These are phyloP conservation scores for Cytospora schulzeri DNA, from an alignment of 2,329 filamentous ascomycete species.

Conservation along the genomic window DNA sequence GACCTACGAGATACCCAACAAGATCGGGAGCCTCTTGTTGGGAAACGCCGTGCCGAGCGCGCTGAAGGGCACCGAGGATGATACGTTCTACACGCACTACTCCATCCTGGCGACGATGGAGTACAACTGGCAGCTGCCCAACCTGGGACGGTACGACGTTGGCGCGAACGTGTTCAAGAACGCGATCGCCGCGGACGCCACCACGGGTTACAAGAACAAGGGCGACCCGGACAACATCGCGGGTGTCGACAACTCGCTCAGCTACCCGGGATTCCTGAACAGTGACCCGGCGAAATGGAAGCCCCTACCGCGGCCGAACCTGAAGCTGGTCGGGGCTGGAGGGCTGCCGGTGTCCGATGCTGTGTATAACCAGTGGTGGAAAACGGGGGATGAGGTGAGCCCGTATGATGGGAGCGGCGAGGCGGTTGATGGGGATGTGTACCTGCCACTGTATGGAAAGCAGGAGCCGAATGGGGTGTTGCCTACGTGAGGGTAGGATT, in stretches of 20 bases:
- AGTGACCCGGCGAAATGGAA: conserved; percentile 36
- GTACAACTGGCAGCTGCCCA: conserved; percentile 46
- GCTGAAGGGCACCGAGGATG: conserved; percentile 53
- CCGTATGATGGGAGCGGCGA: conserved; percentile 50
- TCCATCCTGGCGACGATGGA: conserved; percentile 45
- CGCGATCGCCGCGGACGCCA: conserved; percentile 29
- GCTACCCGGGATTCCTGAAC: conserved; percentile 46
- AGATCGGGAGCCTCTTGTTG: conserved; percentile 55
- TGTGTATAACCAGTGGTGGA: conserved; percentile 39
- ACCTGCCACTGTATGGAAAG: conserved; percentile 43
- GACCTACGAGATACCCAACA: conserved; percentile 54
- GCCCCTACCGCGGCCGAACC: conserved; percentile 45
- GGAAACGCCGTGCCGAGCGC: conserved; percentile 53
- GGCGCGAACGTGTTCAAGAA: conserved; percentile 36
- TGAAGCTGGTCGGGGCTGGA: conserved; percentile 46
- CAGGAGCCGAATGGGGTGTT: conserved; percentile 33
- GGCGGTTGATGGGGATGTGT: conserved; percentile 45
- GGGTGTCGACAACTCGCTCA: conserved; percentile 43
- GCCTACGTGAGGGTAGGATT: not conserved
- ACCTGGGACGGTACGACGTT: conserved; percentile 47
- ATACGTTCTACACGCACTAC: conserved; percentile 51
- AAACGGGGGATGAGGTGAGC: conserved; percentile 35
- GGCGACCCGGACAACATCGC: conserved; percentile 40
- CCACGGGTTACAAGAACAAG: conserved; percentile 33
- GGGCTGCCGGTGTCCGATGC: conserved; percentile 41